phyloP scores from a whole-genome alignment of 495 filamentous ascomycete species.

The Daldinia childiae region DNA sequence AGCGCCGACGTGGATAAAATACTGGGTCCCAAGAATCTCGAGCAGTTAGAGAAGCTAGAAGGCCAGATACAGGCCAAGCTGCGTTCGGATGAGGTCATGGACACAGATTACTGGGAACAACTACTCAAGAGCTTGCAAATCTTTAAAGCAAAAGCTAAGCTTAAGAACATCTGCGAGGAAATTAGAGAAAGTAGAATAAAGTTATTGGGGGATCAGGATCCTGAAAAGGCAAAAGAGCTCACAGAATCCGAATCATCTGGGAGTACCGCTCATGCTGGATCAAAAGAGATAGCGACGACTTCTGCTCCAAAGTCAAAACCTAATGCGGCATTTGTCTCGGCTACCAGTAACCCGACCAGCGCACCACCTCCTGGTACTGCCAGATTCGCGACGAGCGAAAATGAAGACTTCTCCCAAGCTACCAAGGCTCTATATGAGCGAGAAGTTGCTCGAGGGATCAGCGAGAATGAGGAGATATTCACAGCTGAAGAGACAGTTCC shows the following conservation, averaged over 20 bases:
- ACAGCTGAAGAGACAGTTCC: constrained; percentile 86
- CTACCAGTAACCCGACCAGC: constrained; percentile 44
- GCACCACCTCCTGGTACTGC: constrained; percentile 67
- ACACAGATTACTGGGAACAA: constrained; percentile 98
- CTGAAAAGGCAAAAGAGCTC: constrained; percentile 70
- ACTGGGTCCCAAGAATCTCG: constrained; percentile 83
- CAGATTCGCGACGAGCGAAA: constrained; percentile 76
- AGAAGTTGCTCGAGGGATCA: constrained; percentile 90
- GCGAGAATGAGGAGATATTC: constrained; percentile 97
- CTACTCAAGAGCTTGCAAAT: constrained; percentile 83
- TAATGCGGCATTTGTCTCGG: constrained; percentile 6
- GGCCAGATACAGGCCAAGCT: constrained; percentile 84
- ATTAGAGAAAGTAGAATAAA: constrained; percentile 79
- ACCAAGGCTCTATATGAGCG: constrained; percentile 92
- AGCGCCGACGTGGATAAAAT: constrained; percentile 88
- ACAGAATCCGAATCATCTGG: constrained; percentile 45
- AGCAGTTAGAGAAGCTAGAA: constrained; percentile 85
- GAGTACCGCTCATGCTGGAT: constrained; percentile 24
- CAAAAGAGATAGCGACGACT: constrained; percentile 40
- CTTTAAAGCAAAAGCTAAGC: constrained; percentile 89
- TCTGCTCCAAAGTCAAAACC: constrained; percentile 29
- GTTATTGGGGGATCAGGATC: constrained; percentile 71
- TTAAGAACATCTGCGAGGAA: constrained; percentile 80
- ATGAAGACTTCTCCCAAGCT: constrained; percentile 90
- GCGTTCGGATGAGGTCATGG: constrained; percentile 87